These are phyloP conservation scores for Aciculosporium take DNA, from an alignment of 2,329 filamentous ascomycete species.

Conservation along the genomic window DNA sequence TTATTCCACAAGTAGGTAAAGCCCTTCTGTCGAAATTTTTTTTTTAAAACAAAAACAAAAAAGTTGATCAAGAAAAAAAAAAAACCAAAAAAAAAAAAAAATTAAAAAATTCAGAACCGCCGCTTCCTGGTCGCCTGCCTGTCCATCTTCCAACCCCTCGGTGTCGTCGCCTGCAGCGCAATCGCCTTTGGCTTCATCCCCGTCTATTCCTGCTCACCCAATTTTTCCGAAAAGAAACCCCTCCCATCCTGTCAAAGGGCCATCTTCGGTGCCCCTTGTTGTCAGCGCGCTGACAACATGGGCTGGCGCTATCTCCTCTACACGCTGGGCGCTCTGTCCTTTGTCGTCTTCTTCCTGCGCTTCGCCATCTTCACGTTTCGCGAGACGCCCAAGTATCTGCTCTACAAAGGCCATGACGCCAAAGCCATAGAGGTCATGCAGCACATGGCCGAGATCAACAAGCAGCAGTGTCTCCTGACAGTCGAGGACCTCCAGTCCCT, in stretches of 20 bases:
- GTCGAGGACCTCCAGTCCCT: constrained; percentile 21
- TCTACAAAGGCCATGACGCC: constrained; percentile 28
- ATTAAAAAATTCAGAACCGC: constrained; percentile 24
- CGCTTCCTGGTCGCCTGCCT: constrained; percentile 37
- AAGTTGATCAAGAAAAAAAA: too few relatives aligned
- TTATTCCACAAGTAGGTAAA: constrained; percentile 29
- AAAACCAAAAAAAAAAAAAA: too few relatives aligned
- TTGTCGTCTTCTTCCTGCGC: constrained; percentile 29
- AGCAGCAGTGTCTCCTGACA: constrained; percentile 20
- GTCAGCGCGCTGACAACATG: constrained; percentile 24
- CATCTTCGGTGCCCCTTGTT: constrained; percentile 12
- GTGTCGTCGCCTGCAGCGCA: constrained; percentile 34
- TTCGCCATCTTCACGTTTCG: constrained; percentile 32
- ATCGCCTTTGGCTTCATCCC: constrained; percentile 41
- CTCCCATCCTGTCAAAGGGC: constrained; percentile 12
- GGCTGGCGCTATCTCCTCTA: constrained; percentile 36
- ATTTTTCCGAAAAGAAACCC: constrained; percentile 26
- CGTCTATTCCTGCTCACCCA: constrained; percentile 33
- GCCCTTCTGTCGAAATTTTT: neutral
- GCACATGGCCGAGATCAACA: constrained; percentile 27
- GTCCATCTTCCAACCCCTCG: constrained; percentile 41
- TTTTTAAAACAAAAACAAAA: too few relatives aligned
- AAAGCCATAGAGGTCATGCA: constrained; percentile 34
- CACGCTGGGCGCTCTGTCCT: constrained; percentile 28
- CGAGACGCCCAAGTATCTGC: constrained; percentile 32